Percentiles rank a stretch among this genome's conserved stretches.
phyloP scores from a whole-genome alignment of 805 yeast species.

The Dipodascus geniculatus region DNA sequence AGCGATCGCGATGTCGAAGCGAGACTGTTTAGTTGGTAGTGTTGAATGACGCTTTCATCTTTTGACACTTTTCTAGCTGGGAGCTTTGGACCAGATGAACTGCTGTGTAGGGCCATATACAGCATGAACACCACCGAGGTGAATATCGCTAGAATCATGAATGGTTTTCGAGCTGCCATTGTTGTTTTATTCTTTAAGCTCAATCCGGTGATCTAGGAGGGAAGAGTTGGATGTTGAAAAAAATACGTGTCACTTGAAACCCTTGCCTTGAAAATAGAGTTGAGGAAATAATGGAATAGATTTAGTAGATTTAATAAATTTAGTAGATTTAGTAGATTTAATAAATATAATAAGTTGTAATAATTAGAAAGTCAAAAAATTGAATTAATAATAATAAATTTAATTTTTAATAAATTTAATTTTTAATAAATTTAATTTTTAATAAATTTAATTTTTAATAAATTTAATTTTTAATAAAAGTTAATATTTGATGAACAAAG shows the following conservation, averaged over 20 bases:
- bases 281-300: no score
- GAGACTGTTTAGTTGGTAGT: conserved; percentile 72
- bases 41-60: conserved; percentile 28
- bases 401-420: no score
- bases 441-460: no score
- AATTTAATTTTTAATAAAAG: no score
- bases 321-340: no score
- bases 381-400: no score
- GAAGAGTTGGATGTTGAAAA: neutral
- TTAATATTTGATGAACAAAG: no score
- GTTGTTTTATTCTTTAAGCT: neutral
- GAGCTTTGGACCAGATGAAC: neutral
- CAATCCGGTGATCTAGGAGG: neutral
- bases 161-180: neutral
- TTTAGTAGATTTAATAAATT: no score
- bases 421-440: no score
- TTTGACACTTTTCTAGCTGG: neutral
- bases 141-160: neutral
- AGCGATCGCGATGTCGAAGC: conserved; percentile 62
- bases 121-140: neutral
- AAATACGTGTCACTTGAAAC: neutral
- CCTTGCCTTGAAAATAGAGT: neutral
- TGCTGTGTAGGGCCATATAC: neutral
- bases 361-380: no score
- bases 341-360: no score